Evolutionary conservation across 257 asterid genomes (phyloP).

Genomic region (Nicotiana obtusifolia): DNA sequence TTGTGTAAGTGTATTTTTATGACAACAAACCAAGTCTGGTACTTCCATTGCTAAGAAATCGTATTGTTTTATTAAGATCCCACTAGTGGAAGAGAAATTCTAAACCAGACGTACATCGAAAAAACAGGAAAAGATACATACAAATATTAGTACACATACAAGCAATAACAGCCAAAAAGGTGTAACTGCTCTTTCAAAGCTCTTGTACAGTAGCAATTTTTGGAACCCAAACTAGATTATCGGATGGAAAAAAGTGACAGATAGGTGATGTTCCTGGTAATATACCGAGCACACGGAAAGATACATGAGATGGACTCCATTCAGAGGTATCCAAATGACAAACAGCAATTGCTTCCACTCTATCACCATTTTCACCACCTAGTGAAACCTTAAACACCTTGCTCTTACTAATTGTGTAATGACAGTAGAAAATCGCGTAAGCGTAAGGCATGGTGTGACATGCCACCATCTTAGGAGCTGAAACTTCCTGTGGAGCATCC

Average conservation of each 20-base stretch:
- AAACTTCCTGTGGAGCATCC: constrained; percentile 27
- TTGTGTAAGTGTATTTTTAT: too few species aligned
- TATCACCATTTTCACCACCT: constrained; percentile 41
- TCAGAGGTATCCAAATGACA: constrained; percentile 85
- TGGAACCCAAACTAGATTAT: constrained; percentile 53
- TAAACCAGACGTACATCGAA: too few species aligned
- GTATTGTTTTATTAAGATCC: too few species aligned
- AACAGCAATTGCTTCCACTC: constrained; percentile 64
- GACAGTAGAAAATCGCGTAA: constrained; percentile 64
- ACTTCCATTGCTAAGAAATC: neutral
- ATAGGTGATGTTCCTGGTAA: constrained; percentile 55
- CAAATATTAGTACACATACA: too few species aligned
- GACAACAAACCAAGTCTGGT: neutral
- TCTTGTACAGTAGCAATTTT: constrained; percentile 3
- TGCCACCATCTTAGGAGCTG: constrained; percentile 43
- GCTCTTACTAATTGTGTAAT: constrained; percentile 45
- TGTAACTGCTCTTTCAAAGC: neutral
- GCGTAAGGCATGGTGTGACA: constrained; percentile 79
- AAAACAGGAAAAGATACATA: too few species aligned
- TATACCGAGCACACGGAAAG: constrained; percentile 52
- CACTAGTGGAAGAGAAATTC: neutral
- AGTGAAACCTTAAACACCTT: constrained; percentile 46
- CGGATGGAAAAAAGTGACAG: constrained; percentile 85
- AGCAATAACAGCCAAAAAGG: too few species aligned
- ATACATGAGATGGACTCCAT: constrained; percentile 57